Conservation (phyloP, 345 rosid genomes). For the Boechera stricta region DNA sequence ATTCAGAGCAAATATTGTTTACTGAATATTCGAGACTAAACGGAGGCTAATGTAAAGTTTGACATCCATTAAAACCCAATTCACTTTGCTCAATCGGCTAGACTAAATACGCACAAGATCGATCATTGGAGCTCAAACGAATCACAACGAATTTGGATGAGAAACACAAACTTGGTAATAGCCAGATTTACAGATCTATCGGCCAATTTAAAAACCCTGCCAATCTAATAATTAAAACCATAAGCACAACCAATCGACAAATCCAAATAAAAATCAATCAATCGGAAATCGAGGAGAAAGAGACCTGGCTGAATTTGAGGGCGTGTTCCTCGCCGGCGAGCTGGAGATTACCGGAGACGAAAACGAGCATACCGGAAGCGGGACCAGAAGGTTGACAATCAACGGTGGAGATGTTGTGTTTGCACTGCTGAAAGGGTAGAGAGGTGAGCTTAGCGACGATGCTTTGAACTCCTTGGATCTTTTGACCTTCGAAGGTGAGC, state of each 20-base stretch:
- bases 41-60: no score
- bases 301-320: constrained; percentile 84
- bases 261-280: not conserved
- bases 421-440: constrained; percentile 94
- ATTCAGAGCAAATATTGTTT: not conserved
- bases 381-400: constrained; percentile 97
- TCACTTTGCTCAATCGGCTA: not conserved
- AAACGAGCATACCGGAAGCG: constrained; percentile 87
- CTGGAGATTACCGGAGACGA: constrained; percentile 90
- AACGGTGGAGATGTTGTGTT: constrained; percentile 81
- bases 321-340: constrained; percentile 91
- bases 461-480: constrained; percentile 78
- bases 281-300: not conserved
- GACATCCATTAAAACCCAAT: no score
- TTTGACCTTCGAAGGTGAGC: constrained; percentile 96
- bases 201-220: constrained; percentile 7
- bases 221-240: not conserved
- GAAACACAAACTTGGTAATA: not conserved
- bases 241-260: not conserved
- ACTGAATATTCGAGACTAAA: no score
- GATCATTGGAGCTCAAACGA: not conserved
- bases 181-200: constrained; percentile 22
- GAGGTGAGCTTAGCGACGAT: constrained; percentile 82
- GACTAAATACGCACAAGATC: not conserved
- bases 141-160: not conserved